Evolutionary conservation across 2,329 filamentous ascomycete species (phyloP).

Genomic region (Fusarium buxicola): DNA sequence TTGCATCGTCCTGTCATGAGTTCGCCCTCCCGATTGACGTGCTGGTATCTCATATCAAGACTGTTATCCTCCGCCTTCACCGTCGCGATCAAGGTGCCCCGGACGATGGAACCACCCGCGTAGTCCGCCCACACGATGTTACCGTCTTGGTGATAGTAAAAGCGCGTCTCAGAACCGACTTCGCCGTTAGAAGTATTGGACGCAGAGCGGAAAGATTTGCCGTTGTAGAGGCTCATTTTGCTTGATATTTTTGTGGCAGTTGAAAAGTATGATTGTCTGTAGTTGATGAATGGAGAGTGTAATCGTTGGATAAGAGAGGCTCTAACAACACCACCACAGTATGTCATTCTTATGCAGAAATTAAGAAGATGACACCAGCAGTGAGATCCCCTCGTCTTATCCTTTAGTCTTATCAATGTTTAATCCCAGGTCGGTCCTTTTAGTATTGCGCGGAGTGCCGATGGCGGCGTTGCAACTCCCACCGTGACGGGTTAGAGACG

Average conservation of each 20-base stretch:
- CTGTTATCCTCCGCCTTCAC: slow-evolving; percentile 30
- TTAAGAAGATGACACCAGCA: no score
- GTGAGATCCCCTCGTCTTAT: background rate
- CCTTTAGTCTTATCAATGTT: no score
- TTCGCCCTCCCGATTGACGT: slow-evolving; percentile 41
- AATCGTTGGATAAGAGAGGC: no score
- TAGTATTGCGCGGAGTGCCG: slow-evolving; percentile 11
- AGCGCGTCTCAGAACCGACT: slow-evolving; percentile 38
- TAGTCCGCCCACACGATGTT: slow-evolving; percentile 46
- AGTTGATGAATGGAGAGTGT: no score
- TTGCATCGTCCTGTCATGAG: slow-evolving; percentile 44
- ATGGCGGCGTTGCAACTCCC: slow-evolving; percentile 22
- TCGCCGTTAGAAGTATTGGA: slow-evolving; percentile 43
- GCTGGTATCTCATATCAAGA: slow-evolving; percentile 46
- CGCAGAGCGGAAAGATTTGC: slow-evolving; percentile 29
- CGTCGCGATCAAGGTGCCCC: slow-evolving; percentile 39
- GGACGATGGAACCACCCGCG: slow-evolving; percentile 38
- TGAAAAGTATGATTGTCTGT: background rate
- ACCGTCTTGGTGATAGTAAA: slow-evolving; percentile 45
- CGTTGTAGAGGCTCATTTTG: slow-evolving; percentile 29
- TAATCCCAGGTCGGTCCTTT: no score
- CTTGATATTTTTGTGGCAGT: background rate
- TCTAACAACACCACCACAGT: background rate
- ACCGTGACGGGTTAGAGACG: slow-evolving; percentile 19
- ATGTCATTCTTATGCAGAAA: no score